A percentile compares a stretch with the other conserved stretches of the same genome.
phyloP scores from a whole-genome alignment of 129 eudicot genomes.

The Artemisia annua region DNA sequence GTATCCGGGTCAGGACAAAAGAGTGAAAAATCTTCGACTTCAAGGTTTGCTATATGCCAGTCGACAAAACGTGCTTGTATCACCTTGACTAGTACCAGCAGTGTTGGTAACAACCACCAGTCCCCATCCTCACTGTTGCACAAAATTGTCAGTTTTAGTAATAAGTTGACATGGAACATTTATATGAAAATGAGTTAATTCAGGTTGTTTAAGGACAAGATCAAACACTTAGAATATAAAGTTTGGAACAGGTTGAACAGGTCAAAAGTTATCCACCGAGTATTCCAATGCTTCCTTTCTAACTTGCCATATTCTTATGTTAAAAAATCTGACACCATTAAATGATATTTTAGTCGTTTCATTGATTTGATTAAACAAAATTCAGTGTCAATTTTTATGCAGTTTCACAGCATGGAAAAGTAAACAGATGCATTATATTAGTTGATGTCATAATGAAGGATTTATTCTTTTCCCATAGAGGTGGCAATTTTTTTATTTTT shows the following conservation, averaged over 20 bases:
- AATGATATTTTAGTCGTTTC: not conserved
- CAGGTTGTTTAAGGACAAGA: not conserved
- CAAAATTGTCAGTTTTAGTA: constrained; percentile 1
- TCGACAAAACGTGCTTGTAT: constrained; percentile 84
- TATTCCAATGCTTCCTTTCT: no score
- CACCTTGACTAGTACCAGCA: constrained; percentile 64
- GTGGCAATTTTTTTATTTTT: no score
- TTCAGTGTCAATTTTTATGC: not conserved
- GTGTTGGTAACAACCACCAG: constrained; percentile 86
- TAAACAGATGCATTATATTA: not conserved
- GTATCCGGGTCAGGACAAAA: constrained; percentile 87
- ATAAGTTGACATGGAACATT: no score
- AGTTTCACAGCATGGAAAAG: not conserved
- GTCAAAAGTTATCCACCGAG: not conserved
- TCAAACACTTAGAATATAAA: not conserved
- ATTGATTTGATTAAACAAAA: not conserved
- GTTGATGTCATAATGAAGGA: not conserved
- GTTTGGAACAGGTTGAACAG: not conserved
- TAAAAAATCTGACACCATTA: not conserved
- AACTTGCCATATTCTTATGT: no score
- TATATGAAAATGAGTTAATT: no score
- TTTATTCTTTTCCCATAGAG: not conserved
- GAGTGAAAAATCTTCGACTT: constrained; percentile 79
- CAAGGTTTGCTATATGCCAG: constrained; percentile 91
- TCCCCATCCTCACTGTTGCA: constrained; percentile 71